Evolutionary conservation across 192 early-diverging fungal genomes (phyloP).

Genomic region (Martensiomyces pterosporus): DNA sequence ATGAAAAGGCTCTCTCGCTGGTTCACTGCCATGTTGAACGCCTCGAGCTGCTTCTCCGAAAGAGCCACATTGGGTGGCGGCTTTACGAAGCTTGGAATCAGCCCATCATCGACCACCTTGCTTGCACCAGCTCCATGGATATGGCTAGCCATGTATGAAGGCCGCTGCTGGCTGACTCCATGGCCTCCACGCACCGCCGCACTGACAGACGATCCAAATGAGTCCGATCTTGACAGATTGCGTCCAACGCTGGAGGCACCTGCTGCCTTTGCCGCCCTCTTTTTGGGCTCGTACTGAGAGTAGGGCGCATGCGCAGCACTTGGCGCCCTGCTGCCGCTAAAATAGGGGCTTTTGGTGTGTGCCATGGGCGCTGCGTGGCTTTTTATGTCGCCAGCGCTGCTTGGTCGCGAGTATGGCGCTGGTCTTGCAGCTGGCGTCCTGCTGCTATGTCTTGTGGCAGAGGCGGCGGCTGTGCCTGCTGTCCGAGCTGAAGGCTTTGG

Average conservation of each 20-base stretch:
- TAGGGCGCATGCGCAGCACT: too few relatives aligned
- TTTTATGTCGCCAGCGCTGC: slow-evolving; percentile 1
- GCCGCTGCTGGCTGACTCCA: background rate
- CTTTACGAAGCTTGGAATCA: background rate
- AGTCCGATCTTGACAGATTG: background rate
- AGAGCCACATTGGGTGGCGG: slow-evolving; percentile 12
- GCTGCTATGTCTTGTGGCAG: slow-evolving; percentile 1
- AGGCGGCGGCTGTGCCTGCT: background rate
- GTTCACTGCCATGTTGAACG: slow-evolving; percentile 58
- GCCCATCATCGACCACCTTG: background rate
- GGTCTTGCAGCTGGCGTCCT: slow-evolving; percentile 4
- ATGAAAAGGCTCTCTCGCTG: slow-evolving; percentile 60
- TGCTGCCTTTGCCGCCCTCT: background rate
- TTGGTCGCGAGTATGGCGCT: slow-evolving; percentile 23
- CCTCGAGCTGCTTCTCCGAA: slow-evolving; percentile 56
- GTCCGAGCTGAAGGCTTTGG: slow-evolving; percentile 8
- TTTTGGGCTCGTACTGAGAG: background rate
- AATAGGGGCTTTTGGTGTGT: slow-evolving; percentile 15
- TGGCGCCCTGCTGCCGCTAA: slow-evolving; percentile 9
- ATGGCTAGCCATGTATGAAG: background rate
- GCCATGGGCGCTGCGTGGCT: slow-evolving; percentile 1
- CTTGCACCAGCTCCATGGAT: background rate
- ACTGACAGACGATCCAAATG: slow-evolving; percentile 4
- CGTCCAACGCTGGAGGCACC: background rate
- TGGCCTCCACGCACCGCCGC: too few relatives aligned